Evolutionary conservation across 345 rosid genomes (phyloP).

Genomic region (Eucalyptus camaldulensis): DNA sequence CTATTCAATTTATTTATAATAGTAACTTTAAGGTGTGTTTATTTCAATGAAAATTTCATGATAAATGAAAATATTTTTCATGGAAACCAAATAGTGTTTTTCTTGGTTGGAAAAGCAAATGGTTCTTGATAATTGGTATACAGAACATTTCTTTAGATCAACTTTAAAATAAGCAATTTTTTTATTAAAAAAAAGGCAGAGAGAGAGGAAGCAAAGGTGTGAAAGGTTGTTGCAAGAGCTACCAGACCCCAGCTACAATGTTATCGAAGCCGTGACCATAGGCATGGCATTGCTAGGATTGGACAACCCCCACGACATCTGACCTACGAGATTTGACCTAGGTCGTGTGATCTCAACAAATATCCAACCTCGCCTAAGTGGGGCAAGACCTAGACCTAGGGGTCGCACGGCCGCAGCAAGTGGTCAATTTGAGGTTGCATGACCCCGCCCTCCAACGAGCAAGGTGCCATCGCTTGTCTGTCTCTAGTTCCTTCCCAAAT

Average conservation of each 20-base stretch:
- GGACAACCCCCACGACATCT: neutral
- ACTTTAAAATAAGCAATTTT: neutral
- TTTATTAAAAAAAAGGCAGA: neutral
- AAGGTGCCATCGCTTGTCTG: neutral
- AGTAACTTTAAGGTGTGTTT: neutral
- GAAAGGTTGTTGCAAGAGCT: neutral
- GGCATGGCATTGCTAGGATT: neutral
- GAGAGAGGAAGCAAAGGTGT: neutral
- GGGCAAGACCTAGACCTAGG: neutral
- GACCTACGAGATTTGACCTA: neutral
- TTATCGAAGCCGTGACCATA: neutral
- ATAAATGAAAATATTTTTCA: no score
- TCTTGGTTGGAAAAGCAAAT: neutral
- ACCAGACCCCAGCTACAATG: neutral
- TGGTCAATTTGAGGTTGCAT: neutral
- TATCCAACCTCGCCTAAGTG: neutral
- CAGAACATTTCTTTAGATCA: neutral
- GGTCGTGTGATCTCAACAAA: neutral
- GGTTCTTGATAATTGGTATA: neutral
- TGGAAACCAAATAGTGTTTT: neutral
- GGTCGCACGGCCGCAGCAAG: neutral
- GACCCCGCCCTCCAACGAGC: neutral
- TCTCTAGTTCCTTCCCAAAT: neutral
- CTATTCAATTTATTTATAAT: no score
- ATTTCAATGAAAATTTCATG: no score